These are phyloP conservation scores for Dactylis glomerata DNA, from an alignment of 176 grass and related monocot species.

Conservation along the genomic window DNA sequence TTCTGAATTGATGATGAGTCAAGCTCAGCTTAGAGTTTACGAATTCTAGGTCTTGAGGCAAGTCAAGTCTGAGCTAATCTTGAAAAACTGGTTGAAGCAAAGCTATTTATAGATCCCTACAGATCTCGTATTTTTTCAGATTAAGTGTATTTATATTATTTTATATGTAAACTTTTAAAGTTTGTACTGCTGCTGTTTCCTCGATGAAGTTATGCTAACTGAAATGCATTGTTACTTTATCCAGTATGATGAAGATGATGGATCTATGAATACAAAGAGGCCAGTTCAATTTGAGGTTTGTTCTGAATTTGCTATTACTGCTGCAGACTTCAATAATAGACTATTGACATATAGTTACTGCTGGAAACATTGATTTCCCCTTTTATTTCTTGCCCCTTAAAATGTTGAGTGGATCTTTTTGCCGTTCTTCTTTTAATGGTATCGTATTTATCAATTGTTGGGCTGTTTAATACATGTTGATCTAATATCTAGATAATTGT, in stretches of 20 bases:
- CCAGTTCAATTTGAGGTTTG: constrained; percentile 45
- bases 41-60: not conserved
- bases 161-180: not conserved
- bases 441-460: not conserved
- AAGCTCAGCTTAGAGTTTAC: not conserved
- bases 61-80: not conserved
- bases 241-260: constrained; percentile 33
- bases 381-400: not conserved
- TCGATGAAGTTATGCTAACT: constrained; percentile 21
- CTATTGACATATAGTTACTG: constrained; percentile 2
- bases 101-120: constrained; percentile 2
- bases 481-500: not conserved
- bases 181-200: not conserved
- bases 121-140: not conserved
- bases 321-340: not conserved
- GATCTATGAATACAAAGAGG: constrained; percentile 34
- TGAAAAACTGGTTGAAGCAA: not conserved
- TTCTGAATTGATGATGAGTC: constrained; percentile 5
- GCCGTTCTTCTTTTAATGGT: not conserved
- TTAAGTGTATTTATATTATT: not conserved
- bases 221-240: constrained; percentile 17
- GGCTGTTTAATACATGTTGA: not conserved
- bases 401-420: not conserved
- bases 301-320: not conserved
- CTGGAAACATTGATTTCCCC: not conserved